Evolutionary conservation across 2,329 filamentous ascomycete species (phyloP), one percentile per base, ranked within the genome.

Genomic region (Didymella glomerata): DNA sequence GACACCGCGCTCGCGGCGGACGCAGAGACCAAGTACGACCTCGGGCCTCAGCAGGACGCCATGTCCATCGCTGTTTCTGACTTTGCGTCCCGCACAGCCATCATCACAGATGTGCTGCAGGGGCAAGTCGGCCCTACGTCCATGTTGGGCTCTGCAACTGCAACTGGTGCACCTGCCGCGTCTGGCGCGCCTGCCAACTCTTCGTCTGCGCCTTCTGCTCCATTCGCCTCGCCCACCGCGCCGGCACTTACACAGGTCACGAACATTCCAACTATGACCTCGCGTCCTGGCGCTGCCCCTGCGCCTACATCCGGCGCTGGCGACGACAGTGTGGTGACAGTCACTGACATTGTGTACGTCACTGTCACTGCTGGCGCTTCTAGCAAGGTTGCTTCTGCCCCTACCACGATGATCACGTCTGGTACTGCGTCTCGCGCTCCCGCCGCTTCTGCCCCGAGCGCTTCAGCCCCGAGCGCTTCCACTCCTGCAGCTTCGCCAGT

Each of bases 1-100:
- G 77, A 81, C 64, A 61, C 69, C 8, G 67, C 67, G 2, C 49
- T 70, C 55, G 59, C 65, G 27, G 46, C 62, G 9, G 52, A 58
- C 3, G 56, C 68, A 13, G 61, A 68, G 30, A 28, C 56, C 5
- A 61, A 68, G 52, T 69, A 60, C 42, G 62, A 63, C 25, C 67
- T 78, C 38, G 73, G 62, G 22, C 52, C 56, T 14, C 79, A 81
- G 65, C 78, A 81, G 51, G 79, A 82, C 59, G 77, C 77, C 11
- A 77, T 78, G 66, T 68, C 73, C 16, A 65, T 64, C 8, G 80
- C 81, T 16, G 77, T 80, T 14, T 51, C 63, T 8, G 70, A 75
- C 68, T 83, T 73, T 61, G 68, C 73, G 13, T 74, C 72, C 3
- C 77, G 80, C 48, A 79, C 75, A 7, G 80, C 80, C 8, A 54